phyloP scores from a whole-genome alignment of 176 grass and related monocot species.

The Carex myosuroides region DNA sequence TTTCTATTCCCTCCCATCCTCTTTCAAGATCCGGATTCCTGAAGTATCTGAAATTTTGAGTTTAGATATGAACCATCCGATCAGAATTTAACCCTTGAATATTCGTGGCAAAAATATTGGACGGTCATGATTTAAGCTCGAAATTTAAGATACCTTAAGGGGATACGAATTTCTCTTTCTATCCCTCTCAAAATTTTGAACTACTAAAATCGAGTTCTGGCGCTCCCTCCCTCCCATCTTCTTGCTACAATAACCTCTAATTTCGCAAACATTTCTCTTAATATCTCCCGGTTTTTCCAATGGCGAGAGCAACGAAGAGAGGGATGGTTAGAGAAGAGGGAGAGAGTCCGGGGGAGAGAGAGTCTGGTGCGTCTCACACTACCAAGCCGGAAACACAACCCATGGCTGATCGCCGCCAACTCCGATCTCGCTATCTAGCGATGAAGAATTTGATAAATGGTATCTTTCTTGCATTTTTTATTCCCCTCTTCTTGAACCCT shows the following conservation, averaged over 20 bases:
- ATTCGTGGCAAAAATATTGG: too few relatives aligned
- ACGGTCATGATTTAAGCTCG: too few relatives aligned
- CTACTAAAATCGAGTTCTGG: not conserved
- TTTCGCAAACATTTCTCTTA: not conserved
- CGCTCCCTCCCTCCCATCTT: not conserved
- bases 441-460: constrained; percentile 74
- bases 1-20: not conserved
- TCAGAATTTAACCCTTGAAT: too few relatives aligned
- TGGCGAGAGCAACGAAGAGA: not conserved
- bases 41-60: too few relatives aligned
- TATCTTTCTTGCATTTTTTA: not conserved
- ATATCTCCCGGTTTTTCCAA: not conserved
- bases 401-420: constrained; percentile 41
- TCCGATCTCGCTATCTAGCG: constrained; percentile 69
- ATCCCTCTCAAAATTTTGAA: not conserved
- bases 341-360: not conserved
- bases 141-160: too few relatives aligned
- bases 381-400: constrained; percentile 20
- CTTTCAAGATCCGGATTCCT: not conserved
- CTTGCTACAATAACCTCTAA: not conserved
- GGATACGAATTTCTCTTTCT: not conserved
- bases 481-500: not conserved
- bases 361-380: not conserved
- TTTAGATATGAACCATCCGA: too few relatives aligned
- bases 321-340: not conserved